phyloP scores from a whole-genome alignment of 2,329 filamentous ascomycete species.

The Aureobasidium sp. region DNA sequence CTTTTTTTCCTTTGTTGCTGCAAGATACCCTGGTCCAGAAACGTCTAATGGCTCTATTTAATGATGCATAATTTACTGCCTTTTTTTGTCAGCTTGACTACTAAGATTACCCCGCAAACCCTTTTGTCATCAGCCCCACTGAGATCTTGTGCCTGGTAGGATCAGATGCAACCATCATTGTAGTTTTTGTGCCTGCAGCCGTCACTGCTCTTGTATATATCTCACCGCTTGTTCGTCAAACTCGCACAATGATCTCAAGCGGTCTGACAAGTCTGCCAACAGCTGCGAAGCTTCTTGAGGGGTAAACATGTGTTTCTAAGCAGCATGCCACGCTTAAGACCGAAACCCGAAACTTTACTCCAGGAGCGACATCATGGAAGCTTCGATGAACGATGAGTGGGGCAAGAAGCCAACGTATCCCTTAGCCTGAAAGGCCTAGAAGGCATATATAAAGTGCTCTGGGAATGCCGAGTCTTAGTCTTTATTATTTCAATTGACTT shows the following conservation, averaged over 20 bases:
- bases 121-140: not conserved
- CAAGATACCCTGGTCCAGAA: constrained; percentile 3
- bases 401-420: not conserved
- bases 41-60: not conserved
- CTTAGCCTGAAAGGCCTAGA: not conserved
- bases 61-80: constrained; percentile 5
- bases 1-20: not conserved
- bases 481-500: not conserved
- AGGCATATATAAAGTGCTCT: not conserved
- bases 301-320: not conserved
- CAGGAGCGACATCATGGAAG: constrained; percentile 6
- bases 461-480: not conserved
- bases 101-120: not conserved
- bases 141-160: not conserved
- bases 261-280: not conserved
- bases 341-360: not conserved
- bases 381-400: not conserved
- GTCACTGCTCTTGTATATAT: not conserved
- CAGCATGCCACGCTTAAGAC: constrained; percentile 4
- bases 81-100: not conserved
- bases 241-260: no score
- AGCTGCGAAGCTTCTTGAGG: not conserved
- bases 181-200: not conserved
- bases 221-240: not conserved
- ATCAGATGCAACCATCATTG: constrained; percentile 3